Evolutionary conservation across 1,284 basidiomycete genomes (phyloP).

Genomic region (Ganoderma leucocontextum): DNA sequence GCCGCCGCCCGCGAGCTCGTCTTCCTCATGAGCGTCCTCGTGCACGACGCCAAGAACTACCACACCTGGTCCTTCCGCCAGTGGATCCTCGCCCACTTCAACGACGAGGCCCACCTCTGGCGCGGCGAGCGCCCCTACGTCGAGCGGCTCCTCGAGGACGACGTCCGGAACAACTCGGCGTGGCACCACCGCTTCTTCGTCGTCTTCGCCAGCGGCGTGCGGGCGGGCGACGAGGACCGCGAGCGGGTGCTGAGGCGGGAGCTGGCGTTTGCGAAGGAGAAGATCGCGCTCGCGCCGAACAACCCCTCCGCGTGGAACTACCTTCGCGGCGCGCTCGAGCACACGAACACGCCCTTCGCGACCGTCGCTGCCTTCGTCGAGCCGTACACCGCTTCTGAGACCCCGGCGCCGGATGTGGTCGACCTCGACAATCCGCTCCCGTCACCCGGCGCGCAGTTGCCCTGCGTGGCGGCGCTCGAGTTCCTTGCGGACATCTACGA

Average conservation of each 20-base stretch:
- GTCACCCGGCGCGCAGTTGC: conserved; percentile 73
- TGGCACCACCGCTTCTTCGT: conserved; percentile 99
- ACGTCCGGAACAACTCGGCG: conserved; percentile 95
- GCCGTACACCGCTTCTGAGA: conserved; percentile 59
- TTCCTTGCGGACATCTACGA: conserved; percentile 86
- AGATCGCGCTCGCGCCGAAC: conserved; percentile 88
- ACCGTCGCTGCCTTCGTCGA: conserved; percentile 66
- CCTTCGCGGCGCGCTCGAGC: conserved; percentile 78
- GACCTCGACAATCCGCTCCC: conserved; percentile 81
- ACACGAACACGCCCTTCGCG: conserved; percentile 65
- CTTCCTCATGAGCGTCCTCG: conserved; percentile 79
- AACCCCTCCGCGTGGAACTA: conserved; percentile 97
- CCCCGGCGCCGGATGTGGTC: conserved; percentile 52
- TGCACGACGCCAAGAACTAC: conserved; percentile 90
- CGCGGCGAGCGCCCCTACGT: conserved; percentile 80
- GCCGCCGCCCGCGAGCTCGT: conserved; percentile 69
- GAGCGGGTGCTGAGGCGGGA: conserved; percentile 70
- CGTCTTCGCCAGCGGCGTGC: conserved; percentile 75
- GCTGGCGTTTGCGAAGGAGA: conserved; percentile 76
- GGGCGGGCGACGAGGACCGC: conserved; percentile 64
- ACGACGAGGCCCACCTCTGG: conserved; percentile 75
- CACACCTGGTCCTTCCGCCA: conserved; percentile 97
- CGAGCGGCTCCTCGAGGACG: conserved; percentile 76
- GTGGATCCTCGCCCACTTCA: conserved; percentile 88
- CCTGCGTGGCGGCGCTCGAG: conserved; percentile 82